Evolutionary conservation across 305 asterid species (phyloP), one percentile per base, ranked within the genome.

Genomic region (Lippia alba): DNA sequence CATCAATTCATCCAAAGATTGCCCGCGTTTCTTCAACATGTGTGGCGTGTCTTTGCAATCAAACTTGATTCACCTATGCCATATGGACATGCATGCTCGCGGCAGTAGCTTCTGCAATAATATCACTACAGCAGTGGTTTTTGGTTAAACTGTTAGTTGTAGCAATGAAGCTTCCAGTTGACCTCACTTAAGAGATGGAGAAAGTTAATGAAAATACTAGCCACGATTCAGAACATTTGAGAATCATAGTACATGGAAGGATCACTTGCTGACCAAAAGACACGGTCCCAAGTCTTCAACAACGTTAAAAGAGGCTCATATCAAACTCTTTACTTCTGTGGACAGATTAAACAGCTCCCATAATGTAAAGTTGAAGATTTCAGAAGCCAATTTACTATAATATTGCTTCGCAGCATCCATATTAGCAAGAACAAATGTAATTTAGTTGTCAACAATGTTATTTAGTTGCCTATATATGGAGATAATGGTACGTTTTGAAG

Each of bases 41-140:
- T 44, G 14, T 11, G 49, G 14, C 12, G 14, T n/a, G n/a, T 0
- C 49, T 2, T 2, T 44, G 49, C 49, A 68, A n/a, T 1, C 6
- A 3, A 12, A 9, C 75, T 71, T 1, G 69, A 71, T 0, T 48
- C 72, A 12, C 79, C 83, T 0, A 64, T 82, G 81, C 82, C 82
- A 16, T n/a, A n/a, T 82, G 79, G 81, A 73, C 78, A 50, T 85
- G 87, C 4, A 32, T 67, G 45, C 80, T 75, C 61, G 16, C 80
- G 4, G 82, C 82, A 0, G 80, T 77, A 40, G 81, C 87, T 33
- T 80, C 85, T 16, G 15, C 64, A 0, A 36, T 36, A 36, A 8
- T 36, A 36, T 36, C 72, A 4, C 56, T 3, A 74, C 78, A 77
- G 71, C 75, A 10, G 77, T 64, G n/a, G n/a, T n/a, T n/a, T n/a